Conservation (phyloP, 2,329 filamentous ascomycete species). For the Ceratocystis papillata region DNA sequence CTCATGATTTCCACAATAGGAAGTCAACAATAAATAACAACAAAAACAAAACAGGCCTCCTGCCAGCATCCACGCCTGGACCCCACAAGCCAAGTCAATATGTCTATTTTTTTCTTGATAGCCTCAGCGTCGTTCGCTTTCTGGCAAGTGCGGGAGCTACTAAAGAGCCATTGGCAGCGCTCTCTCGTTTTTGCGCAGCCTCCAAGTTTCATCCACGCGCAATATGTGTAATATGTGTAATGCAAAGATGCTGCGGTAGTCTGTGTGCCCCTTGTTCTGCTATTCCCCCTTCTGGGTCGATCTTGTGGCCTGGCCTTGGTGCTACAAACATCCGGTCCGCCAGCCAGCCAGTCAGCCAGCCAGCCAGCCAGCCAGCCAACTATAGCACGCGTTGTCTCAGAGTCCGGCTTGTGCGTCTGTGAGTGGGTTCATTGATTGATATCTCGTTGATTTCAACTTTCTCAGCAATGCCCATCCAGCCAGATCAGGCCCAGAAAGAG, state of each 20-base stretch:
- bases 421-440: neutral
- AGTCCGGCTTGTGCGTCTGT: neutral
- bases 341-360: no score
- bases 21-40: slow-evolving; percentile 11
- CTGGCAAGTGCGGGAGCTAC: neutral
- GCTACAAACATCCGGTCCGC: neutral
- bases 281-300: neutral
- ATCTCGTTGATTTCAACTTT: neutral
- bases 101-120: neutral
- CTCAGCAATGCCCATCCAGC: neutral
- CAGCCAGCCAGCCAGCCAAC: neutral
- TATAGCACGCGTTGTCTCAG: neutral
- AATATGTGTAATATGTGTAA: neutral
- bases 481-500: neutral
- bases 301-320: neutral
- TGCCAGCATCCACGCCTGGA: neutral
- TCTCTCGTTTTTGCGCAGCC: neutral
- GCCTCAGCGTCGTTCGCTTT: neutral
- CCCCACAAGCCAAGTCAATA: neutral
- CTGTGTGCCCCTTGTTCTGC: neutral
- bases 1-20: neutral
- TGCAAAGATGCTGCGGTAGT: slow-evolving; percentile 9
- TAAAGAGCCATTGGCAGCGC: slow-evolving; percentile 1
- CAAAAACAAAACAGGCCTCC: neutral
- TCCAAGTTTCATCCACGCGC: neutral